A percentile compares a stretch with the other conserved stretches of the same genome.
Evolutionary conservation across 768 basidiomycete genomes (phyloP).

Genomic region (Lenzites betulinus): DNA sequence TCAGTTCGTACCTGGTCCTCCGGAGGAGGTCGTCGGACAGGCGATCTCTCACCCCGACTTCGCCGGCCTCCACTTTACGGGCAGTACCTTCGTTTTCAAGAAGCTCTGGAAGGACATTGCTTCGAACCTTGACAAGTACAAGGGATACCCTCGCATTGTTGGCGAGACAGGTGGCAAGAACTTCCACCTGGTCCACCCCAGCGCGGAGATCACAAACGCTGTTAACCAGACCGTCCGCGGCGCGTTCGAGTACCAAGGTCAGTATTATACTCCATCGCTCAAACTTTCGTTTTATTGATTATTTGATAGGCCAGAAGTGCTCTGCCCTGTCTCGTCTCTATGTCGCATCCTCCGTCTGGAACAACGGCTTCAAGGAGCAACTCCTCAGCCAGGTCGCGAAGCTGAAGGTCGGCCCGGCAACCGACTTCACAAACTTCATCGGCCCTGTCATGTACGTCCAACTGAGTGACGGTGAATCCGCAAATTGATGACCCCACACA

Average conservation of each 20-base stretch:
- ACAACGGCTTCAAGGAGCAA: constrained; percentile 79
- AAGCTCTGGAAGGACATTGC: constrained; percentile 97
- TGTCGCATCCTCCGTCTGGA: constrained; percentile 87
- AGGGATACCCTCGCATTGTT: constrained; percentile 89
- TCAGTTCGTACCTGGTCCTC: constrained; percentile 93
- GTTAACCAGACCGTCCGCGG: constrained; percentile 85
- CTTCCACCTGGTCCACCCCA: constrained; percentile 90
- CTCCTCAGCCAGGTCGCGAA: constrained; percentile 74
- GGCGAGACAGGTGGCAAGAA: constrained; percentile 99
- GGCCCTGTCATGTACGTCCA: constrained; percentile 88
- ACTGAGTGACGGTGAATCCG: neutral
- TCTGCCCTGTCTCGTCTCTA: constrained; percentile 92
- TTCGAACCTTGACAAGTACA: constrained; percentile 83
- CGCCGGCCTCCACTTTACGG: constrained; percentile 94
- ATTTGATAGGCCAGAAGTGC: constrained; percentile 94
- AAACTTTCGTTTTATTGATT: neutral
- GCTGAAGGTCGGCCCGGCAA: constrained; percentile 81
- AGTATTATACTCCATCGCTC: constrained; percentile 3
- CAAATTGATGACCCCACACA: constrained; percentile 31
- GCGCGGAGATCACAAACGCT: constrained; percentile 87
- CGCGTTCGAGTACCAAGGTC: constrained; percentile 95
- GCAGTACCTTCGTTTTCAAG: constrained; percentile 93
- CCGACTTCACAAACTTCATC: constrained; percentile 84
- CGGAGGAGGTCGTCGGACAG: constrained; percentile 82
- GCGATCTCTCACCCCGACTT: constrained; percentile 79